Evolutionary conservation across 75 land plant species (phyloP).

Genomic region (Pinus albicaulis): DNA sequence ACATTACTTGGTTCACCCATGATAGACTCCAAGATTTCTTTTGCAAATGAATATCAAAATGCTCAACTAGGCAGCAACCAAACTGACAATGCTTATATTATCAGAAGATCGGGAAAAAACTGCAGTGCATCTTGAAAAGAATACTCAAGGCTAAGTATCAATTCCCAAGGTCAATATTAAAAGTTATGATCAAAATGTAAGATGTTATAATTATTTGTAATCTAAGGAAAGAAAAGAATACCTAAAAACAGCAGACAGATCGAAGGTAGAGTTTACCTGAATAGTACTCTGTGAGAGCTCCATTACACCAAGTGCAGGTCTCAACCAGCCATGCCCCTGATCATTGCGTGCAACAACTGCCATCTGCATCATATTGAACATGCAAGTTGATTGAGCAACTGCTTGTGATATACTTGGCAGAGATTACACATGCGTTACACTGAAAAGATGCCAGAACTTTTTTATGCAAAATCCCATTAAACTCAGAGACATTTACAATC

Average conservation of each 20-base stretch:
- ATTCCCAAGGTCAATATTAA: neutral
- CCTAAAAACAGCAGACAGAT: slow-evolving; percentile 1
- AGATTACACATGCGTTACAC: neutral
- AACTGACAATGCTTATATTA: neutral
- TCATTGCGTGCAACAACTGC: slow-evolving; percentile 77
- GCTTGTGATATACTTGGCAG: neutral
- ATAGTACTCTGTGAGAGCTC: slow-evolving; percentile 92
- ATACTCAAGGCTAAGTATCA: neutral
- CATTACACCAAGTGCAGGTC: slow-evolving; percentile 94
- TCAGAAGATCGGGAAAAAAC: neutral
- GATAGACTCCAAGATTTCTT: neutral
- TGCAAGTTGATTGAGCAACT: neutral
- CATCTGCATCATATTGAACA: slow-evolving; percentile 47
- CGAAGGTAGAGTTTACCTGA: slow-evolving; percentile 55
- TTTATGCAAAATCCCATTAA: neutral
- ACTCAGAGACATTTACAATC: neutral
- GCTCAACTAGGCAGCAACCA: neutral
- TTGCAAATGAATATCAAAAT: neutral
- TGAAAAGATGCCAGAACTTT: neutral
- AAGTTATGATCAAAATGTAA: neutral
- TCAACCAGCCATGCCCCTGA: slow-evolving; percentile 93
- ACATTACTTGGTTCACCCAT: neutral
- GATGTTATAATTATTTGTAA: neutral
- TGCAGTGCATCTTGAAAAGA: neutral
- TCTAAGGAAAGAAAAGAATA: neutral